These are phyloP conservation scores for Cladophialophora yegresii DNA, from an alignment of 2,329 filamentous ascomycete species.

Conservation along the genomic window DNA sequence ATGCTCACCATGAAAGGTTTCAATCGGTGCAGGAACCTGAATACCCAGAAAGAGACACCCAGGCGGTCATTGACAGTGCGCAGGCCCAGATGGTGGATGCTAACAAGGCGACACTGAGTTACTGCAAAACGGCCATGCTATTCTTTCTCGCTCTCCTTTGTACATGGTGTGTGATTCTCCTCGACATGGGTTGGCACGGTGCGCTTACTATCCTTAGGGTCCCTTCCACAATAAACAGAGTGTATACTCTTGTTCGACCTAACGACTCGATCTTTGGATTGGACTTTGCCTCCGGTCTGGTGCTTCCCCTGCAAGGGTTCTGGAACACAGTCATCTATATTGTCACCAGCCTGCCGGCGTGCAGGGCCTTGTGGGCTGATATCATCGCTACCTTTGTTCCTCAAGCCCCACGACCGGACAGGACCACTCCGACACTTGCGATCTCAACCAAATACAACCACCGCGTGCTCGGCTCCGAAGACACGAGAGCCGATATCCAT, in stretches of 20 bases:
- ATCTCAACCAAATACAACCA: conserved; percentile 6
- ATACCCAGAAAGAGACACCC: conserved; percentile 7
- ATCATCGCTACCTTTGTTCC: conserved; percentile 5
- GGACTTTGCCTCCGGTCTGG: conserved; percentile 70
- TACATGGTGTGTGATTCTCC: conserved; percentile 42
- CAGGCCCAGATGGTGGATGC: conserved; percentile 36
- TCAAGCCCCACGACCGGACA: conserved; percentile 7
- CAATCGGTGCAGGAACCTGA: conserved; percentile 12
- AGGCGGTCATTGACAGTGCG: conserved; percentile 13
- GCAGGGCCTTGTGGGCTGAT: conserved; percentile 46
- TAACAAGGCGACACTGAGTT: conserved; percentile 45
- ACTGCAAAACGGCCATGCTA: conserved; percentile 46
- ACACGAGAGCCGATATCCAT: conserved; percentile 20
- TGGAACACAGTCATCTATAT: conserved; percentile 82
- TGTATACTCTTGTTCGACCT: conserved; percentile 67
- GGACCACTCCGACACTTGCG: conserved; percentile 4
- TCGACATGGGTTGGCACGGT: background rate
- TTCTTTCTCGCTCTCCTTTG: conserved; percentile 48
- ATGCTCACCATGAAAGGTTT: conserved; percentile 6
- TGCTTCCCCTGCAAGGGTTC: conserved; percentile 78
- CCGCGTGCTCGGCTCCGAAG: conserved; percentile 10
- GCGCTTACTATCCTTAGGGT: conserved; percentile 43
- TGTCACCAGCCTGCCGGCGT: conserved; percentile 67
- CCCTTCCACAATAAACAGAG: conserved; percentile 73
- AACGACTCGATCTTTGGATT: conserved; percentile 58